Evolutionary conservation across 2,329 filamentous ascomycete genomes (phyloP).

Genomic region (Alternaria consortialis): DNA sequence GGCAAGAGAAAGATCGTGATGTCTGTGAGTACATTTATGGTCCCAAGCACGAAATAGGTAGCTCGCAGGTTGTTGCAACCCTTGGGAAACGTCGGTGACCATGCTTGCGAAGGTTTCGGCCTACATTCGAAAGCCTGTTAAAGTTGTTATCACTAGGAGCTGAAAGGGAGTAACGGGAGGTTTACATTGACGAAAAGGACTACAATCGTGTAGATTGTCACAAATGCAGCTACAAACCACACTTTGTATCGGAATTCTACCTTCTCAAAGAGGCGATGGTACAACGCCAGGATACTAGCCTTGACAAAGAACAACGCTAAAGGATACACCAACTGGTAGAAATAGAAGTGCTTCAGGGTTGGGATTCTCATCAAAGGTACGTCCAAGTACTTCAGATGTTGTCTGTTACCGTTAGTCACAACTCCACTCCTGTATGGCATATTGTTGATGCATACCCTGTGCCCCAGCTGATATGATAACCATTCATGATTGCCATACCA

Average conservation of each 20-base stretch:
- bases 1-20: conserved; percentile 29
- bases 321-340: conserved; percentile 37
- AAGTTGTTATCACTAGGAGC: neutral
- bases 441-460: conserved; percentile 2
- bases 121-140: conserved; percentile 32
- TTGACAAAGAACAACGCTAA: conserved; percentile 33
- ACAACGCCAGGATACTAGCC: conserved; percentile 32
- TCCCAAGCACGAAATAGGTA: conserved; percentile 28
- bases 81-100: conserved; percentile 28
- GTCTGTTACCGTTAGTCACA: neutral
- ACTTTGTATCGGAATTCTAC: conserved; percentile 16
- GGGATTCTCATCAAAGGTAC: neutral
- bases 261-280: conserved; percentile 29
- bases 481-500: conserved; percentile 9
- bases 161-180: neutral
- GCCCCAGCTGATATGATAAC: conserved; percentile 7
- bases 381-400: neutral
- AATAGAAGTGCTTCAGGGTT: conserved; percentile 22
- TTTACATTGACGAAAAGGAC: conserved; percentile 26
- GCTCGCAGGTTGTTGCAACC: conserved; percentile 32
- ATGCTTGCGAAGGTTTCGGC: conserved; percentile 19
- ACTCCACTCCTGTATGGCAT: no score
- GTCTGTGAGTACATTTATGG: conserved; percentile 31
- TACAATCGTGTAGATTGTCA: conserved; percentile 20
- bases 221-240: conserved; percentile 14